These are phyloP conservation scores for Emergomyces africanus DNA, from an alignment of 2,329 filamentous ascomycete species.

Conservation along the genomic window DNA sequence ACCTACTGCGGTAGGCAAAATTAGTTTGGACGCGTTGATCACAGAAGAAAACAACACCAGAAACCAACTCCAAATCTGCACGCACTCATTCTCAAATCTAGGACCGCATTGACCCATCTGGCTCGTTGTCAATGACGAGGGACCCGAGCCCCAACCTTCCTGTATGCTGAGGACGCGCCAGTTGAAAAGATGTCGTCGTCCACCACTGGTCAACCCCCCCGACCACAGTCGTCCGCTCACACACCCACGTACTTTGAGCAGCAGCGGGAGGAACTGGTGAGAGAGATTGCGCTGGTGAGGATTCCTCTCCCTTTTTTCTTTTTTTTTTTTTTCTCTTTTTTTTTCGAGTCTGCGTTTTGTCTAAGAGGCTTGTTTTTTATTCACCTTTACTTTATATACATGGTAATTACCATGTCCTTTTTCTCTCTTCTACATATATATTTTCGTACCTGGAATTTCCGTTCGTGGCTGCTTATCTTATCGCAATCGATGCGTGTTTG, in stretches of 20 bases:
- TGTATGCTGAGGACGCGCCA: neutral
- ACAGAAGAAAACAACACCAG: neutral
- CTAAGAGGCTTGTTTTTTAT: neutral
- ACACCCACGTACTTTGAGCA: constrained; percentile 23
- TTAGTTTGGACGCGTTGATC: no score
- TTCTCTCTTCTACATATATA: neutral
- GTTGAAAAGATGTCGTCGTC: neutral
- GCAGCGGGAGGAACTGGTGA: constrained; percentile 29
- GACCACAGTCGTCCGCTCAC: neutral
- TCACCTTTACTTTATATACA: no score
- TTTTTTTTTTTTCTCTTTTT: neutral
- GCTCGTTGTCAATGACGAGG: neutral
- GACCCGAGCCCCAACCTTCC: neutral
- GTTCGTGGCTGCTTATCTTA: neutral
- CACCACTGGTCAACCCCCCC: neutral
- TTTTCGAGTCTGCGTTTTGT: neutral
- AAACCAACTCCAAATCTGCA: neutral
- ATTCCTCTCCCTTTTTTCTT: neutral
- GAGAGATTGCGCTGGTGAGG: constrained; percentile 30
- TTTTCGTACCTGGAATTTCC: no score
- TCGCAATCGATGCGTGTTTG: no score
- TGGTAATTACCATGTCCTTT: neutral
- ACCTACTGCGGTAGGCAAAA: no score
- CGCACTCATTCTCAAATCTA: neutral
- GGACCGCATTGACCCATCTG: neutral